Evolutionary conservation across 192 early-diverging fungal species (phyloP), one percentile per base, ranked within the genome.

Genomic region (Podila minutissima): DNA sequence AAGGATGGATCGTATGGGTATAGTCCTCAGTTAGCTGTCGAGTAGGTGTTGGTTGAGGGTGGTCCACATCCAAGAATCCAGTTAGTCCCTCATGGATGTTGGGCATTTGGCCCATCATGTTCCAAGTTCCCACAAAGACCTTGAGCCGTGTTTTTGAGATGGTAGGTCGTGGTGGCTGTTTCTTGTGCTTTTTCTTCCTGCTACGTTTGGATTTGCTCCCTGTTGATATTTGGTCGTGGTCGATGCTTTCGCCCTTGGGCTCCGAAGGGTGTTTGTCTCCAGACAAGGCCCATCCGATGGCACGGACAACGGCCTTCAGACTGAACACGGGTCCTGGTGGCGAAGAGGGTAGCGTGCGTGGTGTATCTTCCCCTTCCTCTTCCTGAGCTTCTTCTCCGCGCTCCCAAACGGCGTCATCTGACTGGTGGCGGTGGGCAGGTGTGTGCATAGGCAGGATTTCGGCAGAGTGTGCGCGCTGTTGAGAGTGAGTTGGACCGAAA

Each of bases 71-170:
- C 10, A 86, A 50, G 37, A 86, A 86, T 11, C 77, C 74, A 1
- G 74, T 73, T 4, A 86, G 55, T 9, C 83, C 85, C 17, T 84
- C 75, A 4, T 50, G 76, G 26, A 74, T 32, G 26, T 61, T 53
- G 2, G 77, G 77, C 60, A 86, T 66, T 19, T 82, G 77, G 1
- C 86, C 86, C 67, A 83, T 85, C 88, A 89, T 89, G 57, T 89
- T 89, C 88, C 88, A 89, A 13, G 88, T 89, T 29, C 88, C 88
- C 13, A 89, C 72, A 75, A 89, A 89, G 12, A 89, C 76, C 53
- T 89, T 89, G 15, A 89, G 74, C 17, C 85, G 72, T 46, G 82
- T 85, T 59, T 62, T 82, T 5, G 71, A 73, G 58, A 81, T 81
- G 8, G 61, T 73, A 3, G 77, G 71, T 49, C 71, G 61, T 1